Evolutionary conservation across 495 filamentous ascomycete species (phyloP), one percentile per base, ranked within the genome.

Genomic region (Pseudoneurospora amorphoporcata): DNA sequence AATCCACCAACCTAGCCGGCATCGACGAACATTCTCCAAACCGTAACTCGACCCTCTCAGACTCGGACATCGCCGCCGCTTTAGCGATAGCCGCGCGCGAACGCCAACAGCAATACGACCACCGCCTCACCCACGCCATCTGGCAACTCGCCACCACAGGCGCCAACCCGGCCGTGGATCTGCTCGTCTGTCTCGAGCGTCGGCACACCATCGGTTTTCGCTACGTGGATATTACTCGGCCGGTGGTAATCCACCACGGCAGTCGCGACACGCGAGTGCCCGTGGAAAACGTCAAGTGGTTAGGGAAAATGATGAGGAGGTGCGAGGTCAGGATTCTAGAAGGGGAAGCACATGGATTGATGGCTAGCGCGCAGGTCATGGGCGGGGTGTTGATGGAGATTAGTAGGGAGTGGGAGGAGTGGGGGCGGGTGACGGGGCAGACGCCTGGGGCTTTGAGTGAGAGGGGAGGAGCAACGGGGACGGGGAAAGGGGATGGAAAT

Each of bases 341-440:
- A 73, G 94, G 92, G 7, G 95, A 99, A 79, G 94, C 94, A 4
- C 95, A 99, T 77, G 96, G 96, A 0, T 82, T 99, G 47, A 99
- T 99, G 95, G 95, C 96, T 1, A 95, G 91, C 69, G 95, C 95
- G 8, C 81, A 83, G 19, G 95, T 99, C 32, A 98, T 99, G 96
- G 91, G 93, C 35, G 89, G 89, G 70, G 92, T 98, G 29, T 79
- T 99, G 75, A 96, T 93, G 81, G 95, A 99, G 81, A 95, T 99
- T 76, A 92, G 92, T 40, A 87, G 87, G 58, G 96, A 99, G 79
- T 98, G 95, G 96, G 93, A 95, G 72, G 94, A 97, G 73, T 97
- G 95, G 94, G 90, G 87, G 74, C 71, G 78, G 0, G 79, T 82
- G 2, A 83, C 81, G n/a, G 78, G 80, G 3, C 53, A 65, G 53